Conservation (phyloP, 2,329 filamentous ascomycete genomes). For the Colletotrichum echinochloae region DNA sequence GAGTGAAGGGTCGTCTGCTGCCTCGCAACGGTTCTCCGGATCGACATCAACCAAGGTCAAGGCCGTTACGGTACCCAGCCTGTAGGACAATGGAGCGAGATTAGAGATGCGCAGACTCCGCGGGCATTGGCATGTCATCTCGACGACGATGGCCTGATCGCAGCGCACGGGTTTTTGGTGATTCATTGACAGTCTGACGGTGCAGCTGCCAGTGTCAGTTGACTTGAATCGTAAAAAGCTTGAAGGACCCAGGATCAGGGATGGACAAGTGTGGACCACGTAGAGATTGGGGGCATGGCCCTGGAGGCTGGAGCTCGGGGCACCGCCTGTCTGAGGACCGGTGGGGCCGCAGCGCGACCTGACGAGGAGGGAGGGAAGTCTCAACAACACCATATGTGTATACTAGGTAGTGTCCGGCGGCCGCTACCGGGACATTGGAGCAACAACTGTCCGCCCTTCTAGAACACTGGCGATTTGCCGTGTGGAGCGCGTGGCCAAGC, state of each 20-base stretch:
- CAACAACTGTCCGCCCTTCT: constrained; percentile 28
- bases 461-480: constrained; percentile 30
- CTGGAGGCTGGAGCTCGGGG: constrained; percentile 20
- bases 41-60: neutral
- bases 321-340: constrained; percentile 5
- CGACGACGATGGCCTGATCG: constrained; percentile 30
- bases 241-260: constrained; percentile 33
- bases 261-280: constrained; percentile 23
- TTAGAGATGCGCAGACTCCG: constrained; percentile 18
- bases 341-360: constrained; percentile 22
- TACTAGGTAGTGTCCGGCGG: neutral
- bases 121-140: constrained; percentile 23
- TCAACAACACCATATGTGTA: neutral
- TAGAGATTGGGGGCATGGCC: constrained; percentile 27
- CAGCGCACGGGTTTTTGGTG: constrained; percentile 32
- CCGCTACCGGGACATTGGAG: constrained; percentile 24
- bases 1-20: neutral
- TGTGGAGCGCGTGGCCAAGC: constrained; percentile 22
- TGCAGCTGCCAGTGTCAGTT: constrained; percentile 15
- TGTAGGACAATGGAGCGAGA: constrained; percentile 4
- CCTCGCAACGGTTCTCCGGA: constrained; percentile 23
- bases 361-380: constrained; percentile 17
- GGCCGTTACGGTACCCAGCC: constrained; percentile 13
- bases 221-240: constrained; percentile 38
- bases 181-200: constrained; percentile 22